These are phyloP conservation scores for Onygena corvina DNA, from an alignment of 2,329 filamentous ascomycete species.

Conservation along the genomic window DNA sequence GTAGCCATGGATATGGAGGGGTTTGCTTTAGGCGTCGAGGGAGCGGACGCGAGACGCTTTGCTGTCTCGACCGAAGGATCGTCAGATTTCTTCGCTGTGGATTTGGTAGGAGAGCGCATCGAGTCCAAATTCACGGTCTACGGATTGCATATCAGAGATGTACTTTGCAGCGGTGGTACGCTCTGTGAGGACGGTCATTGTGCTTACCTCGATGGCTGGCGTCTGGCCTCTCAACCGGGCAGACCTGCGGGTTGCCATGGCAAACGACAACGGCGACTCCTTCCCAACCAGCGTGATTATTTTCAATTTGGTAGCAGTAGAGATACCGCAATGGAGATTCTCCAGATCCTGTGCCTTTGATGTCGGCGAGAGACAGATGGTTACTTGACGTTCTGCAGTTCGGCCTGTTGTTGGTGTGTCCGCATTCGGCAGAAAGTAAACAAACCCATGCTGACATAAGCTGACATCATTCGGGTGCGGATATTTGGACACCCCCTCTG, in stretches of 20 bases:
- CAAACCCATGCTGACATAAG: background rate
- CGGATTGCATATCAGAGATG: constrained; percentile 14
- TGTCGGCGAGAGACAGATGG: background rate
- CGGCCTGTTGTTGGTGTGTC: background rate
- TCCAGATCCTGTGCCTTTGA: too few species aligned
- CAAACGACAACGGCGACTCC: constrained; percentile 7
- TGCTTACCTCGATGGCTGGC: constrained; percentile 24
- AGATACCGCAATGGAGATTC: too few species aligned
- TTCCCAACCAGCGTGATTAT: background rate
- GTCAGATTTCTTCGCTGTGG: background rate
- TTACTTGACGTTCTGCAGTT: background rate
- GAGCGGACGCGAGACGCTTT: background rate
- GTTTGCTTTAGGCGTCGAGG: constrained; percentile 14
- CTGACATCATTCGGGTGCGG: background rate
- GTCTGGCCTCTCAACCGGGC: constrained; percentile 29
- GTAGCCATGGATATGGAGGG: constrained; percentile 24
- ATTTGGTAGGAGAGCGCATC: background rate
- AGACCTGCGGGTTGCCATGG: constrained; percentile 32
- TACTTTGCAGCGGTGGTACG: constrained; percentile 6
- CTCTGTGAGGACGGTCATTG: background rate
- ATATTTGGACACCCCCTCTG: too few species aligned
- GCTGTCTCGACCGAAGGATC: background rate
- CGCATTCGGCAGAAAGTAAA: constrained; percentile 6
- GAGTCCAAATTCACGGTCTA: background rate
- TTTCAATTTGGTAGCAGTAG: background rate